Conservation (phyloP, 331 rosid genomes). For the Dryas integrifolia region DNA sequence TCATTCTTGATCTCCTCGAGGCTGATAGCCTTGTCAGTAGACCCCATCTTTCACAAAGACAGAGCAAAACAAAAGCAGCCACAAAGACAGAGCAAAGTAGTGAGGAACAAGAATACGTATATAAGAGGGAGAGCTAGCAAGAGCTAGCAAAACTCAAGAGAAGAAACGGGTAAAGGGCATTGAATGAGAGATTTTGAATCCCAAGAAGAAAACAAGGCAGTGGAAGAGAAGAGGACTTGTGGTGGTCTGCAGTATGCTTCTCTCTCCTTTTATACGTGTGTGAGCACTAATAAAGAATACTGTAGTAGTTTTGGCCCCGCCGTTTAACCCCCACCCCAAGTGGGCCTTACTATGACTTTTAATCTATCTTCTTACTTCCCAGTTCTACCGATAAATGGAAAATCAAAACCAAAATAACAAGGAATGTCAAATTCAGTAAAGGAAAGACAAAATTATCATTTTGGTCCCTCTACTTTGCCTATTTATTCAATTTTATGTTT, state of each 20-base stretch:
- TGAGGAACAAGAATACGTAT: too few relatives aligned
- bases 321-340: conserved; percentile 28
- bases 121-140: too few relatives aligned
- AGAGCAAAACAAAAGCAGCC: background rate
- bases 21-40: conserved; percentile 32
- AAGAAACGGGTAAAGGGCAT: conserved; percentile 18
- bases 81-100: too few relatives aligned
- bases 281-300: background rate
- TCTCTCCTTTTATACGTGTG: conserved; percentile 6
- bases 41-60: conserved; percentile 39
- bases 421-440: too few relatives aligned
- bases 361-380: conserved; percentile 19
- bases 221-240: background rate
- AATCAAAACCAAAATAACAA: too few relatives aligned
- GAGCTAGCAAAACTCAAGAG: too few relatives aligned
- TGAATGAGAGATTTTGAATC: conserved; percentile 41
- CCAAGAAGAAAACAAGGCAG: conserved; percentile 14
- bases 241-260: too few relatives aligned
- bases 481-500: too few relatives aligned
- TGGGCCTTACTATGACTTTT: conserved; percentile 10
- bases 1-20: conserved; percentile 84
- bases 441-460: too few relatives aligned
- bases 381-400: too few relatives aligned
- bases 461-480: too few relatives aligned
- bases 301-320: background rate